These are phyloP conservation scores for Rugonectria rugulosa DNA, from an alignment of 2,329 filamentous ascomycete genomes.

Conservation along the genomic window DNA sequence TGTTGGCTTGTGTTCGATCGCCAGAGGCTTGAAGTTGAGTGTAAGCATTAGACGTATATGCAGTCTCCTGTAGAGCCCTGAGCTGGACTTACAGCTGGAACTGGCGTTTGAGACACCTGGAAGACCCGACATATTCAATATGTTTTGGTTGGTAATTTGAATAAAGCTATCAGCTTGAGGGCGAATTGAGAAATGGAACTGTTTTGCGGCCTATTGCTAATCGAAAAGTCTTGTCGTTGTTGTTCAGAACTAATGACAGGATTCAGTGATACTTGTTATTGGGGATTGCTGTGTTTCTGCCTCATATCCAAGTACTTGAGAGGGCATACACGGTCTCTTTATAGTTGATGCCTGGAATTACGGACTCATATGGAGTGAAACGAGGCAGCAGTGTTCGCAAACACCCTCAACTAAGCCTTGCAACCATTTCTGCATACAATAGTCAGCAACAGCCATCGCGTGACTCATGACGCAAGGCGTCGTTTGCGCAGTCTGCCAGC, in stretches of 20 bases:
- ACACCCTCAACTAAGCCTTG: not conserved
- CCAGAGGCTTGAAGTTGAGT: constrained; percentile 13
- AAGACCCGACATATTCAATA: constrained; percentile 24
- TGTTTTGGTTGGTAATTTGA: constrained; percentile 9
- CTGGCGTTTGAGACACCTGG: constrained; percentile 13
- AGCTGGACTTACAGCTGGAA: constrained; percentile 27
- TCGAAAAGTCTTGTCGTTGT: too few relatives aligned
- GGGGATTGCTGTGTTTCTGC: constrained; percentile 17
- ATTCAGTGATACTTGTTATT: not conserved
- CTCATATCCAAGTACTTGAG: constrained; percentile 15
- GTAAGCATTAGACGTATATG: constrained; percentile 11
- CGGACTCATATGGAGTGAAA: not conserved
- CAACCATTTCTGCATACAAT: not conserved
- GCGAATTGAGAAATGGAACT: not conserved
- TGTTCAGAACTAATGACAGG: not conserved
- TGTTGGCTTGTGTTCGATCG: constrained; percentile 17
- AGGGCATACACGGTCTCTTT: constrained; percentile 20
- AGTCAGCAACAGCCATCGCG: constrained; percentile 23
- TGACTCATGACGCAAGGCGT: constrained; percentile 37
- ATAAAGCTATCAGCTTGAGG: not conserved
- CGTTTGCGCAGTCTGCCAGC: not conserved
- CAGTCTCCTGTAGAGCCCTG: not conserved
- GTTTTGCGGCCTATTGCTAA: not conserved
- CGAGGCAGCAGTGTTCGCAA: not conserved
- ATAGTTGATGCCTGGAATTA: constrained; percentile 28